These are phyloP conservation scores for Metschnikowia orientalis DNA, from an alignment of 805 yeast genomes.

Conservation along the genomic window DNA sequence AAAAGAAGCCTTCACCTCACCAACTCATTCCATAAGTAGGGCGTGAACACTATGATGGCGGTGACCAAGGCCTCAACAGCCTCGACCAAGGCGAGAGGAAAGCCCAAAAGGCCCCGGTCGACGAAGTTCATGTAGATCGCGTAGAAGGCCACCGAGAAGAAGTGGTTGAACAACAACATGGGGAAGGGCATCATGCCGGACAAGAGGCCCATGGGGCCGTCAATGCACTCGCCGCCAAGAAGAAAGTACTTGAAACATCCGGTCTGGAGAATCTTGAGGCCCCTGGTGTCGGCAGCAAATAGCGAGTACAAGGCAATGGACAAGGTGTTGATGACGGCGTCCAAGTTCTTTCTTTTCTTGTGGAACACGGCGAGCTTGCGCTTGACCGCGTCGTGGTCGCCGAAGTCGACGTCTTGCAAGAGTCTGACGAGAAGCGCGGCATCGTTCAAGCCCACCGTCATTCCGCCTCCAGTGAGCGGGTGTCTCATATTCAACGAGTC, in stretches of 20 bases:
- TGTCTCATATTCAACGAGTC: constrained; percentile 97
- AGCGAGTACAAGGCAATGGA: constrained; percentile 86
- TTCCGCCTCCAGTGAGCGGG: constrained; percentile 98
- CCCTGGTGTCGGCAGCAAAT: constrained; percentile 77
- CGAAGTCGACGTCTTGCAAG: constrained; percentile 52
- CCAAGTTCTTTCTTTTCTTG: constrained; percentile 69
- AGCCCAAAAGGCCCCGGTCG: constrained; percentile 58
- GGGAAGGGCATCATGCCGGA: constrained; percentile 82
- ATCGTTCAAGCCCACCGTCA: constrained; percentile 95
- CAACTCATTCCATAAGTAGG: constrained; percentile 59
- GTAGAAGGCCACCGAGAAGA: constrained; percentile 86
- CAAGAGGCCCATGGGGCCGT: constrained; percentile 76
- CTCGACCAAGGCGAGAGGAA: constrained; percentile 70
- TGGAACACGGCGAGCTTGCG: constrained; percentile 66
- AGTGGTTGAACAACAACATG: constrained; percentile 70
- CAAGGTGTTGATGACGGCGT: constrained; percentile 81
- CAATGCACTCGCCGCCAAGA: constrained; percentile 76
- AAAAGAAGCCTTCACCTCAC: constrained; percentile 6
- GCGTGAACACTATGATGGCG: constrained; percentile 76
- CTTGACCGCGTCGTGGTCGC: constrained; percentile 53
- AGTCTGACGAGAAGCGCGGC: constrained; percentile 63
- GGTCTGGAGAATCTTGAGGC: constrained; percentile 64
- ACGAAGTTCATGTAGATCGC: constrained; percentile 65
- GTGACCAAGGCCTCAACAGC: constrained; percentile 64
- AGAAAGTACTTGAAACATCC: constrained; percentile 89